phyloP scores from a whole-genome alignment of 495 filamentous ascomycete genomes.

The Margaritispora aquatica region DNA sequence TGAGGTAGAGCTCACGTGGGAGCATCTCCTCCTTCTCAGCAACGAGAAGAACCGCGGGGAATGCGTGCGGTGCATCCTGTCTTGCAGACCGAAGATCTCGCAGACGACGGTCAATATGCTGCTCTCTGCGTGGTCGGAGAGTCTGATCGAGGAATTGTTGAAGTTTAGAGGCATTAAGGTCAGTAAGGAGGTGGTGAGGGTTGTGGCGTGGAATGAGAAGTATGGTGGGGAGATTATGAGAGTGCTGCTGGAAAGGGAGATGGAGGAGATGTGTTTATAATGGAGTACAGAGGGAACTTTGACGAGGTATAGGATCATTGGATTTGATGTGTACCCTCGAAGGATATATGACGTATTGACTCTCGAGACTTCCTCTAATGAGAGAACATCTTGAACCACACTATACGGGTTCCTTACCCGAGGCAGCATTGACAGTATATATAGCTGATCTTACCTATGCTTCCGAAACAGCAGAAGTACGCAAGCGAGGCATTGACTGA shows the following conservation, averaged over 20 bases:
- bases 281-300: too few relatives aligned
- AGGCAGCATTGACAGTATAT: too few relatives aligned
- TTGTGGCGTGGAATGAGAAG: neutral
- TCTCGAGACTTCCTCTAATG: too few relatives aligned
- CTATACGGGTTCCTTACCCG: too few relatives aligned
- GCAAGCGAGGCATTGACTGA: too few relatives aligned
- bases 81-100: neutral
- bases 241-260: neutral
- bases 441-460: too few relatives aligned
- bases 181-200: neutral
- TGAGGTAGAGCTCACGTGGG: neutral
- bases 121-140: neutral
- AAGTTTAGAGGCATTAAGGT: neutral
- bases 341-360: too few relatives aligned
- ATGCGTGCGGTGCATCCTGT: neutral
- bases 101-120: neutral
- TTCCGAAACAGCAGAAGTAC: too few relatives aligned
- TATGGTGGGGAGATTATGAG: slow-evolving; percentile 2
- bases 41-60: neutral
- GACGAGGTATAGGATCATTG: too few relatives aligned
- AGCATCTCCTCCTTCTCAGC: neutral
- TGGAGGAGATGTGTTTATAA: neutral
- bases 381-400: too few relatives aligned
- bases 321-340: too few relatives aligned
- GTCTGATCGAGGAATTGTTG: neutral